Conservation (phyloP, 1,284 basidiomycete species). For the Porodaedalea pini region DNA sequence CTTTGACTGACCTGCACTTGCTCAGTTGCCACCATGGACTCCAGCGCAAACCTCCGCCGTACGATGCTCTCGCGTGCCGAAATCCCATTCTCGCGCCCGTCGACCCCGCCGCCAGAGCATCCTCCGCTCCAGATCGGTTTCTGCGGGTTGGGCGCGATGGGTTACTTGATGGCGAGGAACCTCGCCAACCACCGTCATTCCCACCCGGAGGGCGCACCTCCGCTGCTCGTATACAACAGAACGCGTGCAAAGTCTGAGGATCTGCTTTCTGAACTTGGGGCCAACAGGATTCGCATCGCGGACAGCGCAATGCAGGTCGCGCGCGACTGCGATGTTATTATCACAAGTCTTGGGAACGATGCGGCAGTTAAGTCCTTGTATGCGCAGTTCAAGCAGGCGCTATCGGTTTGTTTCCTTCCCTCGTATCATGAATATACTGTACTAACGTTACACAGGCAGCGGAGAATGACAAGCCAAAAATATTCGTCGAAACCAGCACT, state of each 20-base stretch:
- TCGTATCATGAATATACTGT: neutral
- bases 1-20: neutral
- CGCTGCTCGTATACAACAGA: slow-evolving; percentile 70
- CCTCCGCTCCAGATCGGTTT: slow-evolving; percentile 49
- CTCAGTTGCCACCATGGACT: slow-evolving; percentile 1
- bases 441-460: slow-evolving; percentile 17
- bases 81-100: slow-evolving; percentile 59
- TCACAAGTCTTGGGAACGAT: slow-evolving; percentile 77
- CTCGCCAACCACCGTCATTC: slow-evolving; percentile 52
- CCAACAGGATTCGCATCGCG: slow-evolving; percentile 50
- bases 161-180: slow-evolving; percentile 70
- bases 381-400: slow-evolving; percentile 54
- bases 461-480: slow-evolving; percentile 45
- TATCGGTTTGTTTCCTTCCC: slow-evolving; percentile 42
- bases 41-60: slow-evolving; percentile 8
- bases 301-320: slow-evolving; percentile 55
- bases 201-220: slow-evolving; percentile 35
- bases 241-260: slow-evolving; percentile 54
- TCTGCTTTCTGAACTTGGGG: slow-evolving; percentile 52
- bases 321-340: slow-evolving; percentile 70
- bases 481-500: slow-evolving; percentile 81
- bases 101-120: slow-evolving; percentile 40
- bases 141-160: slow-evolving; percentile 69
- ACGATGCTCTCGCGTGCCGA: slow-evolving; percentile 19
- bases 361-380: slow-evolving; percentile 71